Evolutionary conservation across 1,284 basidiomycete genomes (phyloP), one percentile per base, ranked within the genome.

Genomic region (Prillingera fragicola): DNA sequence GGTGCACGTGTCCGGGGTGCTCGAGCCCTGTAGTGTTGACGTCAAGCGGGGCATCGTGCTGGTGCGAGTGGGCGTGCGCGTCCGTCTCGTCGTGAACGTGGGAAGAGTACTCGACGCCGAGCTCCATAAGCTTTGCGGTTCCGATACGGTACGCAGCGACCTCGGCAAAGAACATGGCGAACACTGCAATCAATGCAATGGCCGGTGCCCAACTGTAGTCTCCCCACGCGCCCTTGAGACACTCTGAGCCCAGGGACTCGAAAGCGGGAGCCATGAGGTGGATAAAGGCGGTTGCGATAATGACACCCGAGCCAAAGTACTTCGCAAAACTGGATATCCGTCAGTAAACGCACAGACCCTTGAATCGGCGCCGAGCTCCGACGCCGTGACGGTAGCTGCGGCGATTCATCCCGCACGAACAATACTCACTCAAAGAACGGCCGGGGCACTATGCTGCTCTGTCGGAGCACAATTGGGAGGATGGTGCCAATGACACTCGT

Each of bases 251-350:
- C 7, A 96, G 76, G 40, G 79, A 85, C 13, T 81, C 79, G 36
- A 86, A 72, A 0, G 81, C 90, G 0, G 90, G 85, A 5, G 79
- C 73, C 8, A 95, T 75, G 0, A 95, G 77, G 67, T 91, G 88
- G 48, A 91, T 89, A 65, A 91, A 90, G 0, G 84, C 84, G 2
- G 94, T 97, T 0, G 89, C 89, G 53, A 97, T 87, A 63, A 92
- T 91, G 49, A 94, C 86, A 23, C 88, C 89, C 8, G 87, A 90
- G 36, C 94, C 94, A 71, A 96, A 96, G 73, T 86, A 97, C 71
- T 94, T 95, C 23, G 86, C 85, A 63, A 94, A 90, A 35, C 84
- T 58, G 38, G 18, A 24, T 31, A n/a, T n/a, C n/a, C n/a, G n/a
- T n/a, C n/a, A n/a, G n/a, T n/a, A n/a, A n/a, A n/a, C n/a, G n/a